Evolutionary conservation across 495 filamentous ascomycete genomes (phyloP), one percentile per base, ranked within the genome.

Genomic region (Clohesyomyces aquaticus): DNA sequence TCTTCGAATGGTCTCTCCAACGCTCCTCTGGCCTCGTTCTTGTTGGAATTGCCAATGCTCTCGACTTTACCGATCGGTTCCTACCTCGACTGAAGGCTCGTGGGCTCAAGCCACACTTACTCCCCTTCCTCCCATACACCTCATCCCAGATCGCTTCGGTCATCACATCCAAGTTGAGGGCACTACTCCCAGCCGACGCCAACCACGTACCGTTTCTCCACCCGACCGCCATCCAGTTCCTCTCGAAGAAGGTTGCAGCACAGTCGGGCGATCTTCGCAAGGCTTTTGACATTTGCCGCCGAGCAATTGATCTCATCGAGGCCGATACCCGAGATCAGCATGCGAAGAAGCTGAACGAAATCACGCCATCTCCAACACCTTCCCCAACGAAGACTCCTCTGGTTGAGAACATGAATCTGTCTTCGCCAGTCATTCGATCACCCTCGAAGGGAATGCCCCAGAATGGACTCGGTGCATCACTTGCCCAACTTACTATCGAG

Each of bases 241-340:
- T 91, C 72, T 87, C 93, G 9, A 91, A 93, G 69, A 99, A 98
- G 71, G 91, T 98, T 12, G 88, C 93, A 0, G 89, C 87, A 12
- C 92, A 97, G 72, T 95, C 90, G 0, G 94, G 95, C 18, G 94
- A 99, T 76, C 78, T 99, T 38, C 89, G 94, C 22, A 93, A 96
- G 72, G 95, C 92, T 0, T 98, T 97, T 68, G 93, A 98, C 71
- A 88, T 99, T 50, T 89, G 91, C 73, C 90, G 91, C 21, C 85
- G 91, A 16, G 90, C 92, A 1, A 86, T 99, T 62, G 93, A 98
- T 73, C 78, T 93, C 1, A 86, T 97, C 54, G 94, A 98, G 74
- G 79, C 81, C 35, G 94, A 99, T 74, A 93, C 86, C 1, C 82
- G 82, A 46, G 77, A 84, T 60, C 87, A 88, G 69, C 79, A 84